Evolutionary conservation across 192 early-diverging fungal species (phyloP), one percentile per base, ranked within the genome.

Genomic region (Geranomyces variabilis): DNA sequence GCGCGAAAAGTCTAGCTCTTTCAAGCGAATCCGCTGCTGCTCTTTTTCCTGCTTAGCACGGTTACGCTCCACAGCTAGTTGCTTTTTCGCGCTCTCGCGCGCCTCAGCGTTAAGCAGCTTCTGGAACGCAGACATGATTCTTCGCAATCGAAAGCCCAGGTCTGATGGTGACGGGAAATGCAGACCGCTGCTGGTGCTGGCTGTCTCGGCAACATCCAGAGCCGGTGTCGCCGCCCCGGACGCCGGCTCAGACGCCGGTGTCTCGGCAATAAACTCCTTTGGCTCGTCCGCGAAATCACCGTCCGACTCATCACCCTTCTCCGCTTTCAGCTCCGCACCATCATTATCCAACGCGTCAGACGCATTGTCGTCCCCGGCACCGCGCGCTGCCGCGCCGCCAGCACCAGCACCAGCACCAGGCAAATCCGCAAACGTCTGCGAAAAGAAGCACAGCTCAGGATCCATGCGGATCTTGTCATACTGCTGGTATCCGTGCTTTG

Each of bases 401-500:
- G 26, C 5, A 17, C 21, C 33, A 63, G 44, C 9, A 44, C 43
- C 51, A 53, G 3, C 29, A 12, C 47, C 43, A 1, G 69, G 69
- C 19, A 70, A 34, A 26, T 78, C 56, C 36, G 61, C n/a, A 47
- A 70, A 81, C 33, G 70, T 77, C 5, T 70, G 75, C 14, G 34
- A 33, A 33, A 63, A 66, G 69, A 87, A 87, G 47, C 73, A 73
- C 0, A 84, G 60, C 14, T 73, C 75, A 1, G 80, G 81, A 62
- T 88, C 85, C 58, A 66, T 67, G 24, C 83, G 69, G 43, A 84
- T 82, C 33, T 63, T 82, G 10, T 84, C 79, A 55, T 81, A 81
- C 75, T 83, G 81, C 60, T 77, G 86, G 71, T 94, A 94, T n/a
- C 93, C 93, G 68, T 93, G 81, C 67, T 88, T 89, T 68, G 83